phyloP scores from a whole-genome alignment of 768 basidiomycete genomes.

The Neoboletus magnificus region DNA sequence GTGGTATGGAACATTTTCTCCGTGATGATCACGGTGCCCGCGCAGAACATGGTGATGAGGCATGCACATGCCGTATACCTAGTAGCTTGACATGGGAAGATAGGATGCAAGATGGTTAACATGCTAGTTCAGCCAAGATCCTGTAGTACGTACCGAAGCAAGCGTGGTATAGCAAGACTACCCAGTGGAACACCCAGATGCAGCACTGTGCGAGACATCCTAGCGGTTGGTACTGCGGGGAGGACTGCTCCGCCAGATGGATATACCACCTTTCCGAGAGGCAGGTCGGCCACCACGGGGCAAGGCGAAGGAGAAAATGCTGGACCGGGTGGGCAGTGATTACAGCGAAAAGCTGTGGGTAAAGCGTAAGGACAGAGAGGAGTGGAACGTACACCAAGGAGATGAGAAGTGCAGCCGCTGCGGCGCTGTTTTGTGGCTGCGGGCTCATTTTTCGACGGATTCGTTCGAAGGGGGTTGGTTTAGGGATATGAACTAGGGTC shows the following conservation, averaged over 20 bases:
- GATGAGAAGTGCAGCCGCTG: constrained; percentile 10
- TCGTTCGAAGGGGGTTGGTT: background rate
- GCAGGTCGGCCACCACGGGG: constrained; percentile 20
- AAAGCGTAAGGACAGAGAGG: constrained; percentile 15
- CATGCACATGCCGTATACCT: constrained; percentile 13
- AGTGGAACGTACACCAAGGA: constrained; percentile 13
- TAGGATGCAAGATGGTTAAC: background rate
- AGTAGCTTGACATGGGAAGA: constrained; percentile 5
- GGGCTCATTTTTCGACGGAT: constrained; percentile 5
- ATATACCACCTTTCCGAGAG: constrained; percentile 20
- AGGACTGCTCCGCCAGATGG: constrained; percentile 18
- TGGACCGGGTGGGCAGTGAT: constrained; percentile 8
- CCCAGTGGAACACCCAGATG: constrained; percentile 26
- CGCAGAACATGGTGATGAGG: constrained; percentile 20
- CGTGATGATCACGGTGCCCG: constrained; percentile 5
- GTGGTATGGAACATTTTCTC: constrained; percentile 24
- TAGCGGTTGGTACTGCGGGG: constrained; percentile 22
- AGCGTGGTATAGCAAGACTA: constrained; percentile 15
- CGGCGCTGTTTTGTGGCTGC: background rate
- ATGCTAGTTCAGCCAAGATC: background rate
- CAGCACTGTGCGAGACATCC: constrained; percentile 26
- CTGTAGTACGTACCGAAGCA: constrained; percentile 15
- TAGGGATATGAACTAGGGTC: too few relatives aligned
- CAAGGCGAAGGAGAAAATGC: constrained; percentile 23
- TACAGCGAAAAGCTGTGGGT: constrained; percentile 3